Base-by-base conservation (phyloP, 2,329 filamentous ascomycete genomes). In the Ascochyta pisi region DNA sequence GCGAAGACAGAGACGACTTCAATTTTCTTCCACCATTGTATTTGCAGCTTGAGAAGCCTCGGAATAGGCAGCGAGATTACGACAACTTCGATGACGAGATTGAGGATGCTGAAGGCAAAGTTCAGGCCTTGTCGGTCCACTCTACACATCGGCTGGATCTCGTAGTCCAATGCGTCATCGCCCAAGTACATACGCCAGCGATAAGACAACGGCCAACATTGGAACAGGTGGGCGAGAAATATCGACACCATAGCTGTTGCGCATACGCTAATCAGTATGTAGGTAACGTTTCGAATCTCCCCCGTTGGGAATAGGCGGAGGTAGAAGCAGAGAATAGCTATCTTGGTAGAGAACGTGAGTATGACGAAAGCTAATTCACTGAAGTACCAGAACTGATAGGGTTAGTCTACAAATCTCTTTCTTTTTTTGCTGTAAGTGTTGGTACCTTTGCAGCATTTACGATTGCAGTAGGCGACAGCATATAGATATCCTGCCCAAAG, bases 321-420 rank as follows among this genome's bases (percentile, higher is more conserved):
- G 40, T 43, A 43, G 27, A 43, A 43, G 24, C 40, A 43, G 40
- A 43, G 40, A 10, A 43, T 43, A 15, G 40, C 40, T 43, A 43
- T 43, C 27, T 43, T 43, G 15, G 40, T 43, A 12, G 40, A 43
- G 16, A 43, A 43, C 10, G 40, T 43, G 40, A 43, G 40, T 27
- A 43, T 31, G 8, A 43, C 40, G 40, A 43, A 43, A 22, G 40
- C 9, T 16, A 43, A 19, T 31, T 43, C 40, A 22, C 40, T 43
- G 13, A 43, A 7, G 27, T 29, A 43, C 22, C 13, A 31, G 40
- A 5, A 43, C 40, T 43, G 40, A 16, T 16, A 43, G 15, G 10
- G 40, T 43, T 15, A 43, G 40, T 29, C 24, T 43, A 3, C 19
- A 9, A 13, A 8, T 29, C n/a, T 29, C 26, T 22, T 22, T 7